Evolutionary conservation across 1,139 yeast species (phyloP), one percentile per base, ranked within the genome.

Genomic region (Debaryomyces subglobosus): DNA sequence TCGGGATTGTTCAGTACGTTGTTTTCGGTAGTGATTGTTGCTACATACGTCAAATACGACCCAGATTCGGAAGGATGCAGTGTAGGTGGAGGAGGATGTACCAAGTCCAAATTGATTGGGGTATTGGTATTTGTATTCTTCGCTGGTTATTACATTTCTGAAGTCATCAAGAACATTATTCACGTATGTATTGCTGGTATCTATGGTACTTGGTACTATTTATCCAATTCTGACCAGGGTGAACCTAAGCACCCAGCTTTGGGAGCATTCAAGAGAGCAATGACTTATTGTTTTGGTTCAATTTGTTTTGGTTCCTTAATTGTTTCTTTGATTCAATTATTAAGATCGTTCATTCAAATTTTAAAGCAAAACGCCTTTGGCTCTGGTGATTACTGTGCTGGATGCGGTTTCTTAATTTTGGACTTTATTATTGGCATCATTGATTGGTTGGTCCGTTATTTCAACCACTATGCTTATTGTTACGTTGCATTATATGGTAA

Each of bases 151-250:
- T 89, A 86, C 66, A 86, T 90, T 52, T 78, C 95, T 9, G 97
- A 91, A 65, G 96, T 91, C 24, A 76, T 89, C 53, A 84, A 85
- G 69, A 90, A 88, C 60, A 80, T 89, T n/a, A 85, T 91, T 48
- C 96, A 92, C 63, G 88, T 87, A 36, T 84, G 94, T 1, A 85
- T 90, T 50, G 79, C 94, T 21, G 97, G 97, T 30, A 82, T 91
- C 32, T 92, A 81, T 63, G 97, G 97, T 18, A 82, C 95, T 4
- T 91, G 97, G 97, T 91, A 89, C 68, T 91, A 87, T 65, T 75
- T 88, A 63, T 80, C 89, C 40, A 79, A 78, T 53, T 80, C 91
- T 1, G 92, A 86, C 61, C 88, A 86, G 60, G 96, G 96, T 5
- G 81, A 85, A 72, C 96, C 96, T 32, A 79, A 69, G 57, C 81